Base-by-base conservation (phyloP, 1,139 yeast species). In the Tardiomyces digboiensis region DNA sequence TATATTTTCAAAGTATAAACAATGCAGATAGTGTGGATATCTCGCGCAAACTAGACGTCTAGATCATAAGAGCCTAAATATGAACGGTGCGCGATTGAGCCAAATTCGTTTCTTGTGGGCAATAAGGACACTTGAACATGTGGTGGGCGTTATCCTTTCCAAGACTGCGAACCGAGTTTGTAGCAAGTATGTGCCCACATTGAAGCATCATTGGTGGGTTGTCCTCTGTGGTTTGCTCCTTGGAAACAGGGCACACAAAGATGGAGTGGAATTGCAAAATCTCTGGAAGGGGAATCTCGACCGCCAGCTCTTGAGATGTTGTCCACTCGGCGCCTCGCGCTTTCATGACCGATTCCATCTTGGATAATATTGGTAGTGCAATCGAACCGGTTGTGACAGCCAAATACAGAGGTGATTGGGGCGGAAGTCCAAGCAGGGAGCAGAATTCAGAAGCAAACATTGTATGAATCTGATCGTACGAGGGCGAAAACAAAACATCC, bases 221-320 rank as follows among this genome's bases (percentile, higher is more conserved):
- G 12, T 58, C 64, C 12, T 58, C 60, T 0, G 82, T 78, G 1
- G 85, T 74, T 56, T 89, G 96, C 54, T 87, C 95, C 60, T 86
- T 84, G 7, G 91, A 76, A 1, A 88, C 89, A 0, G 97, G 97
- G 60, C 97, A 88, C 3, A 87, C 88, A 61, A 87, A 88, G 2
- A 88, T 80, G 0, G 95, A 86, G 62, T 88, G 97, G 63, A 79
- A 84, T 41, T 68, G 68, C 41, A 76, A 60, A 26, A 63, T 62
- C 0, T 62, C 60, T 0, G 86, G 85, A 22, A 80, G 60, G 23
- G 72, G 70, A 36, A 78, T 70, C 48, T 76, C 83, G 43, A 79
- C 76, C 2, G 85, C 84, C 23, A 80, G 58, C 57, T 80, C 84
- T 49, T 74, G 68, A 29, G 64, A 59, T 0, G 78, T 67, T 1